Evolutionary conservation across 1,284 basidiomycete genomes (phyloP).

Genomic region (Malassezia dermatis): DNA sequence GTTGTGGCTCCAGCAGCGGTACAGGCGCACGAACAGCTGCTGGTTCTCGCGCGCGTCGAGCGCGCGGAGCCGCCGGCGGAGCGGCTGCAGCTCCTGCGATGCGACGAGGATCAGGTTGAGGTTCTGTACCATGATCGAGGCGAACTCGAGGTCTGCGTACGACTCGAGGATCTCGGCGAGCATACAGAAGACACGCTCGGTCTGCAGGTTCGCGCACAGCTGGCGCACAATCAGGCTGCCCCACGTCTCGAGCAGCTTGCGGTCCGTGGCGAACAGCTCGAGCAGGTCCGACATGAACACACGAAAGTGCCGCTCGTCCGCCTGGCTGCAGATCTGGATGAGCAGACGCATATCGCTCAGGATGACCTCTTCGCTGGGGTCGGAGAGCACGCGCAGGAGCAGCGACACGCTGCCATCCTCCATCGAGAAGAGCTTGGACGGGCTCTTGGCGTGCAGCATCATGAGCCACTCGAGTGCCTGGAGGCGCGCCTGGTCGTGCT

Average conservation of each 20-base stretch:
- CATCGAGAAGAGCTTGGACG: constrained; percentile 89
- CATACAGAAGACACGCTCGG: constrained; percentile 86
- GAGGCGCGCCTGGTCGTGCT: constrained; percentile 89
- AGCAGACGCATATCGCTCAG: constrained; percentile 89
- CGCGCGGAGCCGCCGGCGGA: constrained; percentile 81
- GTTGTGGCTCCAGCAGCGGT: constrained; percentile 97
- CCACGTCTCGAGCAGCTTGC: constrained; percentile 75
- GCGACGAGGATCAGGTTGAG: constrained; percentile 93
- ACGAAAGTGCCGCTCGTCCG: constrained; percentile 92
- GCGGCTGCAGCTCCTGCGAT: constrained; percentile 85
- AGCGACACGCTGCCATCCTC: constrained; percentile 95
- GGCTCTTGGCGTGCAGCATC: constrained; percentile 96
- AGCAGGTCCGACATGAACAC: constrained; percentile 62
- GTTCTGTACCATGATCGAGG: constrained; percentile 92
- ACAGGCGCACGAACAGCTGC: constrained; percentile 78
- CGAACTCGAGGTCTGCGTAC: constrained; percentile 97
- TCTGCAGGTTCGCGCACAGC: constrained; percentile 83
- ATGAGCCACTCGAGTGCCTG: constrained; percentile 94
- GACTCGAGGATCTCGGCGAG: constrained; percentile 95
- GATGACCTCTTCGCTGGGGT: constrained; percentile 93
- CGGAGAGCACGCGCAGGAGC: constrained; percentile 85
- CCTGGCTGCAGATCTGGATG: constrained; percentile 80
- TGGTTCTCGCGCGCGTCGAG: constrained; percentile 82
- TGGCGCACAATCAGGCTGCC: constrained; percentile 94
- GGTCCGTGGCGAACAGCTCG: constrained; percentile 87